A percentile compares a stretch with the other conserved stretches of the same genome.
Evolutionary conservation across 805 yeast species (phyloP).

Genomic region (Schwanniomyces vanrijiae): DNA sequence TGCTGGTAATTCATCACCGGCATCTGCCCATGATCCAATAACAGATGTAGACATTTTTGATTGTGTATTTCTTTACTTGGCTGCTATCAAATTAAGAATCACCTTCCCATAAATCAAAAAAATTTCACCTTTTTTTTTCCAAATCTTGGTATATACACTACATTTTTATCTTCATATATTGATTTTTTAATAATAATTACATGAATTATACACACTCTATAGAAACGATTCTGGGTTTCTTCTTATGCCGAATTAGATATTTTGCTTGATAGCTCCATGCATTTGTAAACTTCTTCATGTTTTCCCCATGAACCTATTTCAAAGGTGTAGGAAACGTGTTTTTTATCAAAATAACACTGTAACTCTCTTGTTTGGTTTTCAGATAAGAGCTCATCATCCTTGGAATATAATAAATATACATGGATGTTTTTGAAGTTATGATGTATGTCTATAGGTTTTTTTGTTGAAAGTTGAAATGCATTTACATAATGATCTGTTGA

Average conservation of each 20-base stretch:
- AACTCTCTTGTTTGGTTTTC: constrained; percentile 48
- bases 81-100: not conserved
- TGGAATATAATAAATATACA: constrained; percentile 56
- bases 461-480: constrained; percentile 27
- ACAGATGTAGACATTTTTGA: constrained; percentile 30
- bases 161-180: not conserved
- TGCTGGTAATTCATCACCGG: constrained; percentile 67
- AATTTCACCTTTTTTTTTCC: constrained; percentile 3
- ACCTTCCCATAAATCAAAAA: constrained; percentile 1
- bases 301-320: constrained; percentile 46
- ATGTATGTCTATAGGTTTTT: not conserved
- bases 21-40: constrained; percentile 68
- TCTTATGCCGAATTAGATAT: not conserved
- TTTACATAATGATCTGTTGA: constrained; percentile 14
- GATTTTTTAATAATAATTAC: not conserved
- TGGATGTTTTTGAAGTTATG: not conserved
- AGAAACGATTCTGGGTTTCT: not conserved
- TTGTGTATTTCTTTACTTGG: not conserved
- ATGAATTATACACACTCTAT: not conserved
- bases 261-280: not conserved
- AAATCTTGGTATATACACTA: not conserved
- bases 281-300: constrained; percentile 63
- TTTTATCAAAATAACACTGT: constrained; percentile 26
- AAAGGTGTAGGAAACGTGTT: constrained; percentile 8
- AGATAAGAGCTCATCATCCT: constrained; percentile 64